Evolutionary conservation across 192 early-diverging fungal genomes (phyloP).

Genomic region (Obelidium mucronatum): DNA sequence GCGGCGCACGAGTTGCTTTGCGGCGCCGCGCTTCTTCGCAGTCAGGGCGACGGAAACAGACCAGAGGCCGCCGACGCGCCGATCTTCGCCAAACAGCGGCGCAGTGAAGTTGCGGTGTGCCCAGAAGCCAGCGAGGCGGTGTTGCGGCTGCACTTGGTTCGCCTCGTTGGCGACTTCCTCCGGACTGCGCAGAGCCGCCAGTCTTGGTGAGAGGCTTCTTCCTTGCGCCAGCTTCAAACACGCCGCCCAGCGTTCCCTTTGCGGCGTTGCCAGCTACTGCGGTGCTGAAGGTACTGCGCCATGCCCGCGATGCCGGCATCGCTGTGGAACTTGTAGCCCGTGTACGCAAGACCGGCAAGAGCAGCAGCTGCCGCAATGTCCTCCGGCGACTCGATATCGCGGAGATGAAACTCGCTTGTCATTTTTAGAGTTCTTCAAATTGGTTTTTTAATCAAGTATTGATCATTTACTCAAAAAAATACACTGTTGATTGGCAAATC

Average conservation of each 20-base stretch:
- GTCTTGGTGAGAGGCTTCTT: too few relatives aligned
- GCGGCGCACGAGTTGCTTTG: slow-evolving; percentile 2
- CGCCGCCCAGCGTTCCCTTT: too few relatives aligned
- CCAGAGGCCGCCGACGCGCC: not conserved
- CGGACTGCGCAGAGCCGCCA: too few relatives aligned
- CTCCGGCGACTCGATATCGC: not conserved
- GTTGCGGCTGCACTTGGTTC: too few relatives aligned
- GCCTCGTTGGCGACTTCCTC: too few relatives aligned
- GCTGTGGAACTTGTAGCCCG: too few relatives aligned
- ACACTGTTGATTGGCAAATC: slow-evolving; percentile 9
- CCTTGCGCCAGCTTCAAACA: too few relatives aligned
- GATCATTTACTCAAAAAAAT: slow-evolving; percentile 13
- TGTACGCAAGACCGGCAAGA: not conserved
- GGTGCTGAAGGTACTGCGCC: too few relatives aligned
- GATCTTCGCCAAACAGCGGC: not conserved
- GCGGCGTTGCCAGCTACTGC: too few relatives aligned
- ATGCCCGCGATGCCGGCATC: too few relatives aligned
- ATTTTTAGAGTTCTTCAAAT: too few relatives aligned
- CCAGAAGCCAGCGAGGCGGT: not conserved
- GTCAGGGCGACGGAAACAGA: slow-evolving; percentile 17
- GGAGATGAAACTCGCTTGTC: too few relatives aligned
- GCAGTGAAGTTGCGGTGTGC: not conserved
- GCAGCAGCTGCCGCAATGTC: not conserved
- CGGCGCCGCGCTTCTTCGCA: slow-evolving; percentile 25
- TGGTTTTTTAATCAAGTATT: not conserved